Base-by-base conservation (phyloP, 1,139 yeast genomes). In the Pichia sp. region DNA sequence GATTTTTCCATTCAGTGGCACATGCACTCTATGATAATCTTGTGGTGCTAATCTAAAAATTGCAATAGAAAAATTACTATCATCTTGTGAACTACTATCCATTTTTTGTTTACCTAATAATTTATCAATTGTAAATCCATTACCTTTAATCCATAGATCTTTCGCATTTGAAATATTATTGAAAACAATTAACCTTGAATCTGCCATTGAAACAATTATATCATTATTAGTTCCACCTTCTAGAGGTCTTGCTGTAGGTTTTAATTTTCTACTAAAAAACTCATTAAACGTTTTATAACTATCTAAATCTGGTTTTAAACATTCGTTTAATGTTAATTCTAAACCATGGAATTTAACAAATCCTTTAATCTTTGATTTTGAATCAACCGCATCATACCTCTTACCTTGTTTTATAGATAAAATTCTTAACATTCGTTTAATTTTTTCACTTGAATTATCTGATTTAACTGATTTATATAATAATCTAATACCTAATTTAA, bases 21-120 rank as follows among this genome's bases (percentile, higher is more conserved):
- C 75, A 64, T 92, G 98, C 67, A 92, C 90, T 40, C 98, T 71
- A 64, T 92, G 98, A 61, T 92, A 92, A 64, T 92, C 98, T 64
- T 92, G 98, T 0, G 98, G 98, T 0, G 98, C 97, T 43, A 92
- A 69, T 51, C 98, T 70, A 66, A 90, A 90, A 4, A 90, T 78
- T 0, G 86, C 92, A 46, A 90, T 66, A 0, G 87, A 70, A 42
- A 90, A 82, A 36, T 77, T 34, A 34, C 57, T 3, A 63, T 66
- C 39, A 10, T 36, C 39, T 10, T 29, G 6, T 9, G 9, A 26
- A 10, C 4, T 2, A 71, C 61, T 44, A 63, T 63, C 50, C 56
- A n/a, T 5, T 11, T 64, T 28, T 75, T 74, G 72, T 64, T 9
- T 67, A 28, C 76, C 82, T 31, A 74, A 62, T 38, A 92, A 69